phyloP scores from a whole-genome alignment of 495 filamentous ascomycete genomes.

The Penicillium ochrochloron region DNA sequence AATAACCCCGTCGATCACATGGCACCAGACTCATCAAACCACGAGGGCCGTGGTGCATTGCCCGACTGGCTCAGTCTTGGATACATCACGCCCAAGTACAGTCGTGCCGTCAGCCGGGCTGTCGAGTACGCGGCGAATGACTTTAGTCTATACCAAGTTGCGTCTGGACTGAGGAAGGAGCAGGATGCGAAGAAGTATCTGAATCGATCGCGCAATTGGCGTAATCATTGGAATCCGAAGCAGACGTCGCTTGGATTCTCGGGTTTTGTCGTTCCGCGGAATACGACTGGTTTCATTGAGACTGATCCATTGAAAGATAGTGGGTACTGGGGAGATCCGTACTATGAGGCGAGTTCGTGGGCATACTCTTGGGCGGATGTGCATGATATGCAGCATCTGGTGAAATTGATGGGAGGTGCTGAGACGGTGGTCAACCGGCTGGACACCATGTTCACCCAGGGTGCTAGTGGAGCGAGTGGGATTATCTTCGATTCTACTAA shows the following conservation, averaged over 20 bases:
- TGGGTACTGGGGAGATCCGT: conserved; percentile 67
- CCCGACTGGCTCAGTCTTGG: conserved; percentile 68
- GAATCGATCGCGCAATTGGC: conserved; percentile 68
- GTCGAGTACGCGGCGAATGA: conserved; percentile 75
- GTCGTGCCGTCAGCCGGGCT: conserved; percentile 65
- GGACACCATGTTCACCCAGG: conserved; percentile 52
- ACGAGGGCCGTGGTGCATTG: conserved; percentile 72
- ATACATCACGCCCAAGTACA: conserved; percentile 67
- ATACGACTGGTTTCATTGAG: conserved; percentile 57
- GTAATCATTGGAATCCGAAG: conserved; percentile 70
- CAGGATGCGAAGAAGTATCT: conserved; percentile 65
- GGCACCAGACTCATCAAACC: conserved; percentile 65
- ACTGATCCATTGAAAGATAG: conserved; percentile 57
- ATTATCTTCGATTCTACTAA: conserved; percentile 72
- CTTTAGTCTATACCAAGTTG: conserved; percentile 60
- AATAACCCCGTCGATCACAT: conserved; percentile 67
- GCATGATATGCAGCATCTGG: conserved; percentile 67
- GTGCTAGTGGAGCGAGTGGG: conserved; percentile 53
- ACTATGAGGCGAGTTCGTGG: conserved; percentile 70
- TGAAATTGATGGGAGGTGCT: conserved; percentile 60
- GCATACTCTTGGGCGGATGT: conserved; percentile 71
- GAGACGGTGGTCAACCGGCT: conserved; percentile 37
- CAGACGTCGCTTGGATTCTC: conserved; percentile 58
- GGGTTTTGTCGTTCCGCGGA: conserved; percentile 69
- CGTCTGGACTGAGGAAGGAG: conserved; percentile 55